Percentiles rank a stretch among this genome's conserved stretches.
These are phyloP conservation scores for Vitis hybrid DNA, from an alignment of 177 flowering plant species.

Conservation along the genomic window DNA sequence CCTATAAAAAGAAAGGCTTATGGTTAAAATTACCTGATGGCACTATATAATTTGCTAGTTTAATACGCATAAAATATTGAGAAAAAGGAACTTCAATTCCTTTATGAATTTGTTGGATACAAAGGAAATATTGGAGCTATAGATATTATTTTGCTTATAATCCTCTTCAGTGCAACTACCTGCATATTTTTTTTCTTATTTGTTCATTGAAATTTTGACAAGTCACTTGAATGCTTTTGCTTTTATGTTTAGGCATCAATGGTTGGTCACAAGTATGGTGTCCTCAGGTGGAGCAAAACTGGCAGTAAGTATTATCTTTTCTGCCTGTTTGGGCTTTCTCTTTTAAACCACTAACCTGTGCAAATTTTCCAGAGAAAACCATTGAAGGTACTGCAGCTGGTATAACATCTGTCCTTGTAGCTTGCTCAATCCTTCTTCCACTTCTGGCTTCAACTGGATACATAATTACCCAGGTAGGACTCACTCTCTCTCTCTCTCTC, in stretches of 20 bases:
- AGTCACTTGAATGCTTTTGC: neutral
- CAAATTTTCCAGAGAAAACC: slow-evolving; percentile 71
- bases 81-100: too few species aligned
- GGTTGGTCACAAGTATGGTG: slow-evolving; percentile 98
- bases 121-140: neutral
- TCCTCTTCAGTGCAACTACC: neutral
- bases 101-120: too few species aligned
- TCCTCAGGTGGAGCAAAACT: slow-evolving; percentile 95
- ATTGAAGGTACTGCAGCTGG: slow-evolving; percentile 99
- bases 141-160: too few species aligned
- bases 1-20: too few species aligned
- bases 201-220: neutral
- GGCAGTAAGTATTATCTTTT: slow-evolving; percentile 62
- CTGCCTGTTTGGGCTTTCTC: neutral
- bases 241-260: slow-evolving; percentile 71
- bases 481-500: slow-evolving; percentile 28
- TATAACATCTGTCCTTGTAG: slow-evolving; percentile 86
- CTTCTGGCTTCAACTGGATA: slow-evolving; percentile 81
- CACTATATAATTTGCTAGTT: too few species aligned
- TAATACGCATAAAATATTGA: too few species aligned
- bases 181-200: neutral
- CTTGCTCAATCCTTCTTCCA: slow-evolving; percentile 86
- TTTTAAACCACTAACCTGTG: neutral
- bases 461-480: slow-evolving; percentile 67
- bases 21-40: too few species aligned